Percentiles rank a stretch among this genome's conserved stretches.
Evolutionary conservation across 2,329 filamentous ascomycete species (phyloP).

Genomic region (Amphichorda felina): DNA sequence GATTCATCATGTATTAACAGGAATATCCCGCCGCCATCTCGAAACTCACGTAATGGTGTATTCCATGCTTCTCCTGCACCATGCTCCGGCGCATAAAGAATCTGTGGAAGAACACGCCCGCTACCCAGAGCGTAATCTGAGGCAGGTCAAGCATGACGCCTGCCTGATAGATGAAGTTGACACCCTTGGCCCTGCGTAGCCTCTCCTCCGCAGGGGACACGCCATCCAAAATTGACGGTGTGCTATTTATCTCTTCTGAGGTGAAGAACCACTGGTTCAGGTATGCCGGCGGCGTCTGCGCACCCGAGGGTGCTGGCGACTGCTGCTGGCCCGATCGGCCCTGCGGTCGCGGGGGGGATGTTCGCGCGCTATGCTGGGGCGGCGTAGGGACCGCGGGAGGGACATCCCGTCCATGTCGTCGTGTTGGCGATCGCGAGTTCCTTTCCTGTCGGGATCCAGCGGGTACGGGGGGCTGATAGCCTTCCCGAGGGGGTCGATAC

Average conservation of each 20-base stretch:
- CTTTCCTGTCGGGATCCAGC: slow-evolving; percentile 19
- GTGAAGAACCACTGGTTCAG: slow-evolving; percentile 80
- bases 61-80: slow-evolving; percentile 60
- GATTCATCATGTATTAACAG: too few relatives aligned
- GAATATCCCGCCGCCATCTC: background rate
- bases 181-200: slow-evolving; percentile 72
- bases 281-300: slow-evolving; percentile 21
- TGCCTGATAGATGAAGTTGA: slow-evolving; percentile 93
- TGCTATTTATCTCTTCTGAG: slow-evolving; percentile 66
- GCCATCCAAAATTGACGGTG: slow-evolving; percentile 77
- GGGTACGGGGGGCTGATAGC: slow-evolving; percentile 38
- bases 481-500: slow-evolving; percentile 44
- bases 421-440: slow-evolving; percentile 36
- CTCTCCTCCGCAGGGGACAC: slow-evolving; percentile 68
- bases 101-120: slow-evolving; percentile 87
- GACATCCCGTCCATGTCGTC: slow-evolving; percentile 35
- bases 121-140: slow-evolving; percentile 84
- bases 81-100: slow-evolving; percentile 89
- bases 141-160: slow-evolving; percentile 87
- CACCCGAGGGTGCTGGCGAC: slow-evolving; percentile 24
- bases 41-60: slow-evolving; percentile 74
- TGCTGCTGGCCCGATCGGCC: slow-evolving; percentile 26
- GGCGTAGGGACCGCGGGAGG: slow-evolving; percentile 52
- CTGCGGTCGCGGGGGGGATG: slow-evolving; percentile 39
- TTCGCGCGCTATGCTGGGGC: slow-evolving; percentile 40